A percentile compares a stretch with the other conserved stretches of the same genome.
phyloP scores from a whole-genome alignment of 2,329 filamentous ascomycete species.

The Grosmannia clavigera region DNA sequence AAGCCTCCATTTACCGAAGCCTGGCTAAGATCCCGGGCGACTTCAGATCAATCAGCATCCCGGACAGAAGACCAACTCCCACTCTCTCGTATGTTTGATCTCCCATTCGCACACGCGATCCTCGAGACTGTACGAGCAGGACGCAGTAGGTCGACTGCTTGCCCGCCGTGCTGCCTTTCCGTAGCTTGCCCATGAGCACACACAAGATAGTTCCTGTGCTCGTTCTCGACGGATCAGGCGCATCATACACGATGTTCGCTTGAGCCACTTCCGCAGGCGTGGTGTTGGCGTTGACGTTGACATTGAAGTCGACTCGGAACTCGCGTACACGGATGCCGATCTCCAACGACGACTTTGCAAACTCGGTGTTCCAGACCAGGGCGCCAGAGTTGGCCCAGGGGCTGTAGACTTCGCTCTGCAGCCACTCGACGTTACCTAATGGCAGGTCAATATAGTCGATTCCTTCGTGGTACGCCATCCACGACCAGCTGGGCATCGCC shows the following conservation, averaged over 20 bases:
- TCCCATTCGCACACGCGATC: too few relatives aligned
- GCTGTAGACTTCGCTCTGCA: neutral
- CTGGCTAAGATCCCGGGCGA: neutral
- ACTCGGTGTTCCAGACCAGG: neutral
- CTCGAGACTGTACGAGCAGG: neutral
- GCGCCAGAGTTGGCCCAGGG: neutral
- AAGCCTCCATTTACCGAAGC: neutral
- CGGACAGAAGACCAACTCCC: neutral
- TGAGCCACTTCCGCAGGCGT: too few relatives aligned
- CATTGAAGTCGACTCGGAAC: neutral
- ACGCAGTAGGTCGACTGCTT: neutral
- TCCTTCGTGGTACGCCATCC: conserved; percentile 21
- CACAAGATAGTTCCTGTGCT: neutral
- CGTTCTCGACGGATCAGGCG: neutral
- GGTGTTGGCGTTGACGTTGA: too few relatives aligned
- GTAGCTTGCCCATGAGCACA: neutral
- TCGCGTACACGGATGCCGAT: neutral
- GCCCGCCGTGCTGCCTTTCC: neutral
- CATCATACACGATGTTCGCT: neutral
- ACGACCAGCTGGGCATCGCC: conserved; percentile 20
- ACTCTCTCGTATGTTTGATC: neutral
- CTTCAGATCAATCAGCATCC: neutral
- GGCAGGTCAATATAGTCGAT: conserved; percentile 17
- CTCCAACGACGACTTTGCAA: neutral
- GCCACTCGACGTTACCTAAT: conserved; percentile 7